Base-by-base conservation (phyloP, 768 basidiomycete species). In the Tylopilus plumbeoviolaceoides region DNA sequence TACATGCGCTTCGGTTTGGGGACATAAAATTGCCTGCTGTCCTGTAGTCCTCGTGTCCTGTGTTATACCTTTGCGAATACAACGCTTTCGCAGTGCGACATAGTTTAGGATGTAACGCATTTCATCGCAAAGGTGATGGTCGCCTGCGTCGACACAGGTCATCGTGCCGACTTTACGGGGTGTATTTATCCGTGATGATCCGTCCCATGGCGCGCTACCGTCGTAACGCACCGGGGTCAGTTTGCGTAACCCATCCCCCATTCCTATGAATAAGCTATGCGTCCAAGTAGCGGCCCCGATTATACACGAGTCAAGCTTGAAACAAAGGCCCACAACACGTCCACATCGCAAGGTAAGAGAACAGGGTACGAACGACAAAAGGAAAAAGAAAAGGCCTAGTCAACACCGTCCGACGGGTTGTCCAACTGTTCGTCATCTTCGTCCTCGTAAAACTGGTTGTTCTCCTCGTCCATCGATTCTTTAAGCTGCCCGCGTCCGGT, bases 401-500 rank as follows among this genome's bases (percentile, higher is more conserved):
- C 54, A 23, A 42, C 43, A 23, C 33, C 30, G 45, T 53, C 50
- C 21, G 57, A 49, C n/a, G 51, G 49, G 17, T 25, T 52, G 33
- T 64, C 62, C 14, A 57, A 23, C 42, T 58, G 54, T 30, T 70
- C 72, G 18, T 73, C 70, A 4, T 80, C 79, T 15, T 74, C 72
- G 11, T 82, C 78, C 10, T 83, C 78, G 17, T 75, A 75, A 17
- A 81, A 77, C 14, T 78, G 78, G 14, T 81, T 76, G 12, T 82
- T 79, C 44, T 30, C 85, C 7, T 75, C 82, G 45, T 88, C 86
- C 89, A 91, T 91, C 7, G 88, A 80, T 64, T 91, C 87, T 65
- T 86, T 92, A 53, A 92, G 72, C 89, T 64, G 8, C 6, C 9
- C 43, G 12, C 12, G 17, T 12, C 33, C 47, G 38, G 17, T 44